These are phyloP conservation scores for Lithohypha guttulata DNA, from an alignment of 2,329 filamentous ascomycete genomes.

Conservation along the genomic window DNA sequence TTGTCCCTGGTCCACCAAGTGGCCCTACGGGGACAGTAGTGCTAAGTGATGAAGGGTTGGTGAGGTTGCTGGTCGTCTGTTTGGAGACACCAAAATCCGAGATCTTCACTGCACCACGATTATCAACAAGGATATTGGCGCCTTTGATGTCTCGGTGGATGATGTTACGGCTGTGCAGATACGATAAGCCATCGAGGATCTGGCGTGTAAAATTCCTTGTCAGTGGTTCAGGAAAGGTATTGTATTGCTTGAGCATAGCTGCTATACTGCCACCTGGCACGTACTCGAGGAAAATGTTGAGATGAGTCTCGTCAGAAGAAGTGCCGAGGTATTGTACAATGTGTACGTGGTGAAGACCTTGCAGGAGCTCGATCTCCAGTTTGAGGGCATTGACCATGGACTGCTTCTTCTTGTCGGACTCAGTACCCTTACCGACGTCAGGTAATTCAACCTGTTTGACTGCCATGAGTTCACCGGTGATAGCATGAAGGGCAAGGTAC, in stretches of 20 bases:
- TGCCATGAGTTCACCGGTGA: constrained; percentile 93
- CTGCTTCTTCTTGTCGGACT: constrained; percentile 84
- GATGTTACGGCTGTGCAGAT: constrained; percentile 87
- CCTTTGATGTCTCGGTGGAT: constrained; percentile 99
- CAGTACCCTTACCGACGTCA: constrained; percentile 62
- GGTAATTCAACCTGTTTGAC: constrained; percentile 97
- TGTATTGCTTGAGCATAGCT: constrained; percentile 97
- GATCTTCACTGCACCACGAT: constrained; percentile 98
- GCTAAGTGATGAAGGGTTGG: constrained; percentile 63
- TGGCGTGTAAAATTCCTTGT: constrained; percentile 95
- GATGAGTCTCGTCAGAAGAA: constrained; percentile 75
- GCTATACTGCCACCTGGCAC: constrained; percentile 95
- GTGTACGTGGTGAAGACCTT: constrained; percentile 89
- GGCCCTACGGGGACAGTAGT: constrained; percentile 97
- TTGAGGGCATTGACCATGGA: constrained; percentile 97
- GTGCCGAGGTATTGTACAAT: constrained; percentile 98
- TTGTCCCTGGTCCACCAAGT: constrained; percentile 87
- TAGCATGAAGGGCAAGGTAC: constrained; percentile 85
- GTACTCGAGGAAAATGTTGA: constrained; percentile 99
- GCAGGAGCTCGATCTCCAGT: constrained; percentile 86
- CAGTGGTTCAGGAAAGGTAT: constrained; percentile 81
- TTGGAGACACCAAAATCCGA: constrained; percentile 99
- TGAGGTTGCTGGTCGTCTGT: constrained; percentile 25
- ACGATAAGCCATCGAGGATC: constrained; percentile 83
- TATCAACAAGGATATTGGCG: constrained; percentile 96